Base-by-base conservation (phyloP, 805 yeast genomes). In the Lachancea nothofagi region DNA sequence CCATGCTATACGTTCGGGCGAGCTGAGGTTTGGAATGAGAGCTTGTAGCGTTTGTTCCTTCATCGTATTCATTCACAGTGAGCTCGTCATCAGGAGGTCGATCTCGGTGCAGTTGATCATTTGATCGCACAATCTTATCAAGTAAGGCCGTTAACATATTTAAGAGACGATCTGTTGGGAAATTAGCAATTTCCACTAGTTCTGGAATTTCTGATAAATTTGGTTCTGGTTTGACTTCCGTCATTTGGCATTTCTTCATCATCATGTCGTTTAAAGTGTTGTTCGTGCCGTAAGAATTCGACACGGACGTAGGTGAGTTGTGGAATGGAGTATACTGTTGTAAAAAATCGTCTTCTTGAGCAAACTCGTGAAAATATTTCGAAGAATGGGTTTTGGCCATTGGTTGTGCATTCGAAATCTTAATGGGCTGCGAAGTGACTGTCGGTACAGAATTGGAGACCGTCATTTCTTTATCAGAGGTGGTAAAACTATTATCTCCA, bases 91-190 rank as follows among this genome's bases (percentile, higher is more conserved):
- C 33, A 13, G 28, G 20, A n/a, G 41, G 33, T 25, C 24, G 24
- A 14, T 38, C 38, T 13, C 32, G 33, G 24, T 28, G 35, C 25
- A 86, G 66, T 36, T 78, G 70, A 61, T 90, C 98, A 63, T 90
- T 93, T 9, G 95, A 88, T 53, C 84, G 90, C 27, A 90, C 82
- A 34, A 93, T 88, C 57, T 84, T 85, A 48, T 87, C 87, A 39
- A 90, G 67, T 38, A 90, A 68, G 6, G 94, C 81, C 15, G 96
- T 77, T 37, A 90, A 71, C 97, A 93, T 90, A 32, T 78, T 61
- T 31, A 93, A 70, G 20, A 93, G 71, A 47, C 84, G 90, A 43
- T 80, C 77, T 1, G 85, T 87, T 1, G 95, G 89, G 55, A 79
- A 85, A 30, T 80, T 82, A 8, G 87, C 88, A 33, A 90, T 84